Evolutionary conservation across 2,329 filamentous ascomycete genomes (phyloP), one percentile per base, ranked within the genome.

Genomic region (Lachnellula subtilissima): DNA sequence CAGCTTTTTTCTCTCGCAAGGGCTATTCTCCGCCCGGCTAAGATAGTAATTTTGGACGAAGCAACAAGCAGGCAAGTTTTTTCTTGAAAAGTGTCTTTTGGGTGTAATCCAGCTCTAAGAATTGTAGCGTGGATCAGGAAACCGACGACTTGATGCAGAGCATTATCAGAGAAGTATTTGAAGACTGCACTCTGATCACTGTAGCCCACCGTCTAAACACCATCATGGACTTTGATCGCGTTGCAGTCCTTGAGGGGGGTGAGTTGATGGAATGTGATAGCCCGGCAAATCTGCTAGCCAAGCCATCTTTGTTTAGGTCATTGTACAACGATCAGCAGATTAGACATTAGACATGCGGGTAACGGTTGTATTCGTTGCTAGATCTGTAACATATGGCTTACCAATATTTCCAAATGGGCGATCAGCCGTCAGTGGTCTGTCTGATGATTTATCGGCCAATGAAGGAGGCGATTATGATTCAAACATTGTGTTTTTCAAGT

Each of bases 1-100:
- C 79, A 81, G 63, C 64, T 81, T 0, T 75, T 81, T 54, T 74
- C 73, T 22, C 67, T 82, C 12, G 78, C 76, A 0, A 70, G 79
- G 5, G 74, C 76, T 0, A 69, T 80, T 5, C 58, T 79, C 8
- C 64, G 68, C 2, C 67, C 68, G 35, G 69, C 71, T 0, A 71
- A 66, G 15, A 63, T 78, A 1, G 56, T 78, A 0, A 62, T 78
- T 9, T 58, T 76, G 1, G 74, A 76, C 28, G 74, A 76, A 60
- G 69, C 70, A 1, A 75, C 73, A 2, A 75, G 72, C 69, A 82
- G 78, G 25, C 7, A 28, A 28, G 62, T 70, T 46, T 51, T 11
- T 8, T 22, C 17, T 42, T 12, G 7, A 14, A 23, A 50, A 35
- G 19, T 35, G 19, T 49, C 14, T 15, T 23, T 14, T 8, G 7